Base-by-base conservation (phyloP, 345 rosid species). In the Ceriops tagal region DNA sequence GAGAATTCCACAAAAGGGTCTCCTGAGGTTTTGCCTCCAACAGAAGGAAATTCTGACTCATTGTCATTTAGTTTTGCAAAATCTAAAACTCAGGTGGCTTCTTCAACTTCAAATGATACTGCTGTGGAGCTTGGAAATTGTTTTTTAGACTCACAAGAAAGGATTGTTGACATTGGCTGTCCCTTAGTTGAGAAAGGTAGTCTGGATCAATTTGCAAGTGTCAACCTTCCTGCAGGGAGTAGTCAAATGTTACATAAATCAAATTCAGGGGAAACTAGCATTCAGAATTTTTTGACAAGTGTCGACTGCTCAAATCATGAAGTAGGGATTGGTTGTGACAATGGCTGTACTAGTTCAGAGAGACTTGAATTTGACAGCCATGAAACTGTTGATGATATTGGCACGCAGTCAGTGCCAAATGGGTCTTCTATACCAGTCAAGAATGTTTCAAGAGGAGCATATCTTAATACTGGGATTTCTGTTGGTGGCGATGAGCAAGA, bases 131-230 rank as follows among this genome's bases (percentile, higher is more conserved):
- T 64, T 61, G 72, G 77, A 28, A 46, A 53, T 59, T 52, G 49
- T 57, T 66, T 43, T 46, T 53, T 60, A 37, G 46, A 69, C 47
- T 53, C 75, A 49, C 70, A 69, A 65, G 83, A 71, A 58, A 65
- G 64, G 69, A 55, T 59, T 65, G 63, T 57, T 80, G 71, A 67
- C 37, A 57, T 26, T 67, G 77, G 28, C 27, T 53, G 52, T 69
- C 53, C 76, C 53, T 55, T 70, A 16, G 75, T 62, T 65, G 76
- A 78, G 69, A 70, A 72, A 72, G 72, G 27, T 80, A 68, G 39
- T 61, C 65, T 24, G 11, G 83, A 81, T 77, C 77, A 56, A 51
- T 27, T 27, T 66, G 47, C 62, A 6, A 53, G 26, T 37, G 58
- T 59, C 61, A 62, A 47, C 46, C 65, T 28, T 68, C 68, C 62